Evolutionary conservation across 2,329 filamentous ascomycete genomes (phyloP).

Genomic region (Leptographium lundbergii): DNA sequence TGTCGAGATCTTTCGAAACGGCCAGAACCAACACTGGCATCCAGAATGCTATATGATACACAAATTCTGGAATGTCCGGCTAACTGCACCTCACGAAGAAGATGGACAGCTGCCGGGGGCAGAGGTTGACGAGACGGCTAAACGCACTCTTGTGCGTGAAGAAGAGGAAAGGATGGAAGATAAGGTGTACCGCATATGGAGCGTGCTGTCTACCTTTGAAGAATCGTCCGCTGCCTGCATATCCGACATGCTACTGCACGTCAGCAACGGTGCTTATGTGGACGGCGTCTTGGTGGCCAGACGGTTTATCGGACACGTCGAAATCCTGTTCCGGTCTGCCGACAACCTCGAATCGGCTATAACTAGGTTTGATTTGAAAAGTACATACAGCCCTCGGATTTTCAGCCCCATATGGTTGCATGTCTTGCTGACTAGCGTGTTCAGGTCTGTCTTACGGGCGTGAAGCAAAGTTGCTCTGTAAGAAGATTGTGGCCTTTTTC

Average conservation of each 20-base stretch:
- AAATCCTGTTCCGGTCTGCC: slow-evolving; percentile 79
- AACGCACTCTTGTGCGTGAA: slow-evolving; percentile 63
- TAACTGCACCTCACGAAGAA: slow-evolving; percentile 49
- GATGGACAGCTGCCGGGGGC: slow-evolving; percentile 14
- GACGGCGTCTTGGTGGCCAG: slow-evolving; percentile 91
- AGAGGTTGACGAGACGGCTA: slow-evolving; percentile 39
- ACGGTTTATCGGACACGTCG: slow-evolving; percentile 91
- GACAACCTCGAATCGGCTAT: slow-evolving; percentile 73
- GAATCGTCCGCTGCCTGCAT: slow-evolving; percentile 97
- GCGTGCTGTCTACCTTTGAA: slow-evolving; percentile 90
- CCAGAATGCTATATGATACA: slow-evolving; percentile 99
- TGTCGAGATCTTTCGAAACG: slow-evolving; percentile 96
- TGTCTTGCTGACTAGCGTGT: slow-evolving; percentile 4
- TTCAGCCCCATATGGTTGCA: not conserved
- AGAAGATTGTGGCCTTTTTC: slow-evolving; percentile 98
- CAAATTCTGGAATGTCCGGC: slow-evolving; percentile 97
- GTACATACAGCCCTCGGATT: slow-evolving; percentile 32
- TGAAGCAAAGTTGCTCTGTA: slow-evolving; percentile 98
- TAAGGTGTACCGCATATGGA: slow-evolving; percentile 97
- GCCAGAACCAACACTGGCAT: slow-evolving; percentile 98
- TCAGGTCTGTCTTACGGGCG: slow-evolving; percentile 78
- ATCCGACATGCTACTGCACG: slow-evolving; percentile 95
- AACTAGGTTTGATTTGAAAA: slow-evolving; percentile 57
- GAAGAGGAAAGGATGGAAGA: slow-evolving; percentile 94
- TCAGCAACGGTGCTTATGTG: slow-evolving; percentile 93